Evolutionary conservation across 768 basidiomycete species (phyloP).

Genomic region (Strobilomyces dryophilus): DNA sequence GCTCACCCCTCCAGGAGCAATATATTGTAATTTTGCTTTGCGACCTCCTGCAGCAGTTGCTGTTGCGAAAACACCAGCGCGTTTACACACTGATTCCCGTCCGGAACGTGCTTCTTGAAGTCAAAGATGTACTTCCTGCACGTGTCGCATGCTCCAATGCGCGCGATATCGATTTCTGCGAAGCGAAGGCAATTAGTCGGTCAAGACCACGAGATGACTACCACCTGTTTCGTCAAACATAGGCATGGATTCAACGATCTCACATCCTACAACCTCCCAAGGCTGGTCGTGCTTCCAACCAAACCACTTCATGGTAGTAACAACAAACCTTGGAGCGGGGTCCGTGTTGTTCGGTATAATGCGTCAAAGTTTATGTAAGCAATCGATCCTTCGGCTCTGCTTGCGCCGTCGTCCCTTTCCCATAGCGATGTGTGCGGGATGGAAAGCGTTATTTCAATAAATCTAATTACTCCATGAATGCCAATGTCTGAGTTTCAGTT

Average conservation of each 20-base stretch:
- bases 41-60: slow-evolving; percentile 55
- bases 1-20: slow-evolving; percentile 64
- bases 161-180: slow-evolving; percentile 56
- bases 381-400: too few species aligned
- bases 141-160: slow-evolving; percentile 50
- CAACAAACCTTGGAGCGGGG: slow-evolving; percentile 13
- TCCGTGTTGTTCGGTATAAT: slow-evolving; percentile 14
- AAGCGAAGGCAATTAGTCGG: slow-evolving; percentile 5
- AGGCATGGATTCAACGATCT: slow-evolving; percentile 58
- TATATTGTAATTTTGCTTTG: slow-evolving; percentile 55
- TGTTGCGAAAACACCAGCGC: slow-evolving; percentile 61
- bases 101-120: slow-evolving; percentile 40
- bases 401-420: too few species aligned
- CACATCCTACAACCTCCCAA: slow-evolving; percentile 77
- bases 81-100: slow-evolving; percentile 44
- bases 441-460: too few species aligned
- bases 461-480: too few species aligned
- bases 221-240: slow-evolving; percentile 61
- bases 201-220: slow-evolving; percentile 21
- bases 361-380: neutral
- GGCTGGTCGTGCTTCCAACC: slow-evolving; percentile 51
- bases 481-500: too few species aligned
- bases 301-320: slow-evolving; percentile 36
- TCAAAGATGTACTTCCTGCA: slow-evolving; percentile 64
- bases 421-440: too few species aligned